Conservation (phyloP, 805 yeast species). For the Yamadazyma akitaensis region DNA sequence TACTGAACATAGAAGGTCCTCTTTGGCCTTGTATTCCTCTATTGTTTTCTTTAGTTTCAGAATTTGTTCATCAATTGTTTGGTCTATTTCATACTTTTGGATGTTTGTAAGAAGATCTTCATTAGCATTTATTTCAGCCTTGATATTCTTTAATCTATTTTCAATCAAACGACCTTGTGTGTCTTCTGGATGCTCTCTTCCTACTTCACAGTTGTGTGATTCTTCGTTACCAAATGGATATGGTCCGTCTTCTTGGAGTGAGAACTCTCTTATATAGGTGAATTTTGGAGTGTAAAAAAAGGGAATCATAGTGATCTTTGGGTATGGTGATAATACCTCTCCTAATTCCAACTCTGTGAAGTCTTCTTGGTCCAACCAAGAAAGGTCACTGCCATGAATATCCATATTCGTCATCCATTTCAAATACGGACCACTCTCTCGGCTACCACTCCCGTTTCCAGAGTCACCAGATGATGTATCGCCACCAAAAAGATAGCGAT, state of each 20-base stretch:
- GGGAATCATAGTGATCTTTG: constrained; percentile 45
- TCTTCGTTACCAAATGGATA: constrained; percentile 61
- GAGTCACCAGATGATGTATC: constrained; percentile 11
- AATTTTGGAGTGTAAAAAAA: constrained; percentile 54
- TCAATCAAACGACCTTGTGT: constrained; percentile 48
- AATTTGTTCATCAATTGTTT: constrained; percentile 17
- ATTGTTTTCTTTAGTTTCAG: constrained; percentile 7
- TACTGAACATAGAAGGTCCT: constrained; percentile 23
- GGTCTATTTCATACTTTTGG: constrained; percentile 2
- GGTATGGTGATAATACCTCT: constrained; percentile 38
- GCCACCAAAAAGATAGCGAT: constrained; percentile 6
- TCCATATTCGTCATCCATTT: constrained; percentile 23
- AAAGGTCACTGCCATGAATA: constrained; percentile 26
- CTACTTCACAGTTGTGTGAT: constrained; percentile 66
- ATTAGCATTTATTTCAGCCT: constrained; percentile 26
- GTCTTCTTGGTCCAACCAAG: constrained; percentile 78
- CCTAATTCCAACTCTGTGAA: constrained; percentile 64
- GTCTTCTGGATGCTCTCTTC: constrained; percentile 49
- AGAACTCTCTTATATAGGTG: constrained; percentile 56
- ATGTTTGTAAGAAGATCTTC: constrained; percentile 17
- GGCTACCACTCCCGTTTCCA: constrained; percentile 3
- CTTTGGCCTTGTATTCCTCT: constrained; percentile 18
- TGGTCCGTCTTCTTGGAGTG: constrained; percentile 38
- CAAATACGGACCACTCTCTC: constrained; percentile 8
- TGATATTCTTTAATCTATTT: constrained; percentile 16